Conservation (phyloP, 176 grass and related monocot genomes). For the Canna indica region DNA sequence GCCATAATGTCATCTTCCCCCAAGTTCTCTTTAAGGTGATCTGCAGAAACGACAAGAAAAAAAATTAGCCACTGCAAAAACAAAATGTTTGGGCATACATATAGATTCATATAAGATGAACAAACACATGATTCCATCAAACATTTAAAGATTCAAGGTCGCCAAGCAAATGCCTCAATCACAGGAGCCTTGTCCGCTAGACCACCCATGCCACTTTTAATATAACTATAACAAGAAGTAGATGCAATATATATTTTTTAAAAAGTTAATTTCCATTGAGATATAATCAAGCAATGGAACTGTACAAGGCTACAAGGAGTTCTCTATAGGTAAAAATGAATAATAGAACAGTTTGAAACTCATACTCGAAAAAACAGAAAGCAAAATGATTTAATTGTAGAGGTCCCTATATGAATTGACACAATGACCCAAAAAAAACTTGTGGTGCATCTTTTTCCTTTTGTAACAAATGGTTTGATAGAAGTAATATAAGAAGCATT, state of each 20-base stretch:
- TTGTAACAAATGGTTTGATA: too few species aligned
- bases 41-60: slow-evolving; percentile 26
- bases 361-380: neutral
- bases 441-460: too few species aligned
- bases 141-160: neutral
- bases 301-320: neutral
- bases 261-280: neutral
- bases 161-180: neutral
- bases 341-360: neutral
- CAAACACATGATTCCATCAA: neutral
- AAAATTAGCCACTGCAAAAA: neutral
- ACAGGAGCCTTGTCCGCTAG: neutral
- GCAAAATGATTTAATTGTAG: neutral
- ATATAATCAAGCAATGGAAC: neutral
- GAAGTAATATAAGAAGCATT: too few species aligned
- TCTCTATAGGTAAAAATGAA: too few species aligned
- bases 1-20: slow-evolving; percentile 69
- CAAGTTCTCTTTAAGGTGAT: slow-evolving; percentile 93
- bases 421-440: too few species aligned
- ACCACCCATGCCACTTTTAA: too few species aligned
- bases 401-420: neutral
- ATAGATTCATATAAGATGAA: neutral
- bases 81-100: too few species aligned
- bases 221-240: neutral
- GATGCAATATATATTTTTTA: neutral